phyloP scores from a whole-genome alignment of 2,329 filamentous ascomycete genomes.

The Thyridium curvatum region DNA sequence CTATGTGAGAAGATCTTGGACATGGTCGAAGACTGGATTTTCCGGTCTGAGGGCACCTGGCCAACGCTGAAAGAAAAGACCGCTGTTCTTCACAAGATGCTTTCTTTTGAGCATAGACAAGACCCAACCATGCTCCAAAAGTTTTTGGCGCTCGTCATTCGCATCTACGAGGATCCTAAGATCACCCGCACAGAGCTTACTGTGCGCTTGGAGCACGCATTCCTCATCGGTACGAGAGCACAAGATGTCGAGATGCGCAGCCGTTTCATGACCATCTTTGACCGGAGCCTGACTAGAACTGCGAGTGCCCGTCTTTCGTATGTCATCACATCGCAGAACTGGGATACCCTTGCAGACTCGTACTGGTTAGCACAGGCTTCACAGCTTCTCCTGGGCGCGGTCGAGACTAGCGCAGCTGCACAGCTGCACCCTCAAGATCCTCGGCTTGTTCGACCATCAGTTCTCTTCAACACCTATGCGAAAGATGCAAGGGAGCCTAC shows the following conservation, averaged over 20 bases:
- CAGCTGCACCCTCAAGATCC: conserved; percentile 83
- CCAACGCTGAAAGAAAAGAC: conserved; percentile 98
- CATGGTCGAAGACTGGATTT: conserved; percentile 95
- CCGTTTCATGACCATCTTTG: conserved; percentile 93
- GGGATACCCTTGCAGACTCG: conserved; percentile 89
- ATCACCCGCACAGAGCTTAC: conserved; percentile 93
- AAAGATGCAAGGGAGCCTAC: conserved; percentile 60
- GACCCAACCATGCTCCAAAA: conserved; percentile 84
- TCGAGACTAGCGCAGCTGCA: conserved; percentile 76
- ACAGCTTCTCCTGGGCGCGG: conserved; percentile 82
- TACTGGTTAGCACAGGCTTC: conserved; percentile 97
- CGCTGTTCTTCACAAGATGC: conserved; percentile 97
- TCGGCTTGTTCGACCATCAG: conserved; percentile 65
- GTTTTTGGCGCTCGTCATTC: conserved; percentile 92
- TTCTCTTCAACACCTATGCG: conserved; percentile 66
- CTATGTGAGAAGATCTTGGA: conserved; percentile 89
- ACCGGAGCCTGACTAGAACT: conserved; percentile 87
- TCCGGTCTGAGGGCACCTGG: conserved; percentile 89
- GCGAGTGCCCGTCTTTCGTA: conserved; percentile 85
- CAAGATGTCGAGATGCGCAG: conserved; percentile 96
- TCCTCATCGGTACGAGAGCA: conserved; percentile 88
- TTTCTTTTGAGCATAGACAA: conserved; percentile 80
- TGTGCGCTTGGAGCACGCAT: conserved; percentile 95
- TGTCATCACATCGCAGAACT: conserved; percentile 87
- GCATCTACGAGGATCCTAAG: conserved; percentile 96